Percentiles rank a stretch among this genome's conserved stretches.
phyloP scores from a whole-genome alignment of 1,284 basidiomycete species.

The Boletus chippewaensis region DNA sequence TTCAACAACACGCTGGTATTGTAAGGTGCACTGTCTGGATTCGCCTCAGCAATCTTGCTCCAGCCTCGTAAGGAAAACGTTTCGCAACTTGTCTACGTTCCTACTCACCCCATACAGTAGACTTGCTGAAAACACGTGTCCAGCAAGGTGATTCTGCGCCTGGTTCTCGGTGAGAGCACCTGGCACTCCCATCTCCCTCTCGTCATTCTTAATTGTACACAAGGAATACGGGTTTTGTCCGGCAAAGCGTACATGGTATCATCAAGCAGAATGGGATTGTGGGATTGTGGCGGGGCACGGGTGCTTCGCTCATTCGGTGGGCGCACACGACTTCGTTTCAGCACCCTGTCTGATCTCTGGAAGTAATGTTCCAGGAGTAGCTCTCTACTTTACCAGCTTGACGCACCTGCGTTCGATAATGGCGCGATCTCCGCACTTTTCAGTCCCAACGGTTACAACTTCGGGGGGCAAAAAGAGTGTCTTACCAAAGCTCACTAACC shows the following conservation, averaged over 20 bases:
- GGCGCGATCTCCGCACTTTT: conserved; percentile 61
- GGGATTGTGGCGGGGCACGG: conserved; percentile 85
- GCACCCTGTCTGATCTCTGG: background rate
- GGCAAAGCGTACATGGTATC: conserved; percentile 53
- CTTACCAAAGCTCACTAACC: conserved; percentile 69
- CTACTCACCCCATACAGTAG: conserved; percentile 46
- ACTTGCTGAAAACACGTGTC: conserved; percentile 82
- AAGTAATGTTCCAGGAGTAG: conserved; percentile 91
- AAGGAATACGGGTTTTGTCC: conserved; percentile 39
- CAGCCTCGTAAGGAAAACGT: conserved; percentile 56
- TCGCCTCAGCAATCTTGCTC: conserved; percentile 66
- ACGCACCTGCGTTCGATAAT: conserved; percentile 71
- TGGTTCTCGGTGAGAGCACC: conserved; percentile 32
- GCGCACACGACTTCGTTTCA: background rate
- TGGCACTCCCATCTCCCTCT: background rate
- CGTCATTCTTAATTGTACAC: background rate
- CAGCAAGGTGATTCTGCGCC: conserved; percentile 62
- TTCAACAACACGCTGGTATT: background rate
- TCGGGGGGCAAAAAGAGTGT: conserved; percentile 42
- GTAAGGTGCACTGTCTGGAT: conserved; percentile 66
- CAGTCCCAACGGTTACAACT: conserved; percentile 28
- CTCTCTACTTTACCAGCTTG: conserved; percentile 84
- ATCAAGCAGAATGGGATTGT: conserved; percentile 52
- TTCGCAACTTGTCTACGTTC: background rate
- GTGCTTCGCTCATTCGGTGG: conserved; percentile 72